These are phyloP conservation scores for Tulasnella calospora DNA, from an alignment of 768 basidiomycete species.

Conservation along the genomic window DNA sequence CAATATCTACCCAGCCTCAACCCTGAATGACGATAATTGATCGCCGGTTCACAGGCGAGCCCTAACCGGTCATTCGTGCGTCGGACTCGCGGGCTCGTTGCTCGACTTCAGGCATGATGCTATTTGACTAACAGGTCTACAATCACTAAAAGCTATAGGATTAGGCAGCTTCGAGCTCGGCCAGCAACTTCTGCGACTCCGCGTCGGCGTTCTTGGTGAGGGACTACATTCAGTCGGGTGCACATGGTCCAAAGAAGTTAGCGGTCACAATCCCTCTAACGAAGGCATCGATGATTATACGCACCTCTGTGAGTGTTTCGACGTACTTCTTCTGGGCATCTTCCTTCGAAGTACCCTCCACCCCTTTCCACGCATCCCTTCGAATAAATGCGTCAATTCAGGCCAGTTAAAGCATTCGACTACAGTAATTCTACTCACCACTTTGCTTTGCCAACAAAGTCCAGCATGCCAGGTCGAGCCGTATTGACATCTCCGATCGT, in stretches of 20 bases:
- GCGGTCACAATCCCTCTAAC: not conserved
- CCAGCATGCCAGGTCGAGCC: slow-evolving; percentile 64
- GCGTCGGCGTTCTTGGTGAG: not conserved
- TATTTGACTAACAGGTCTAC: not conserved
- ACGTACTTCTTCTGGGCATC: slow-evolving; percentile 72
- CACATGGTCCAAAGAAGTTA: slow-evolving; percentile 1
- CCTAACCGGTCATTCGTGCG: not conserved
- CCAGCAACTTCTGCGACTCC: not conserved
- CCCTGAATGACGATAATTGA: slow-evolving; percentile 10
- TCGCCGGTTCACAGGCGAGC: not conserved
- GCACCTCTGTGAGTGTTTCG: slow-evolving; percentile 62
- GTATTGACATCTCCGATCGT: slow-evolving; percentile 69
- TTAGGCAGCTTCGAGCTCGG: not conserved
- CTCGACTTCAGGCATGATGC: not conserved
- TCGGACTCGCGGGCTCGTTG: not conserved
- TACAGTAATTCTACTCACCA: slow-evolving; percentile 51
- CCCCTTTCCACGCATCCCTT: slow-evolving; percentile 81
- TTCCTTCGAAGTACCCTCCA: slow-evolving; percentile 69
- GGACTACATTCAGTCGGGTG: not conserved
- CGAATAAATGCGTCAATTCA: not conserved
- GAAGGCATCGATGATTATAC: slow-evolving; percentile 27
- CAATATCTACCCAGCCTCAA: not conserved
- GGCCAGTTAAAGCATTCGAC: not conserved
- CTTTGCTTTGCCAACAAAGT: slow-evolving; percentile 86
- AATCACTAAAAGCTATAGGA: not conserved